Evolutionary conservation across 2,329 filamentous ascomycete genomes (phyloP), one percentile per base, ranked within the genome.

Genomic region (Metarhizium album): DNA sequence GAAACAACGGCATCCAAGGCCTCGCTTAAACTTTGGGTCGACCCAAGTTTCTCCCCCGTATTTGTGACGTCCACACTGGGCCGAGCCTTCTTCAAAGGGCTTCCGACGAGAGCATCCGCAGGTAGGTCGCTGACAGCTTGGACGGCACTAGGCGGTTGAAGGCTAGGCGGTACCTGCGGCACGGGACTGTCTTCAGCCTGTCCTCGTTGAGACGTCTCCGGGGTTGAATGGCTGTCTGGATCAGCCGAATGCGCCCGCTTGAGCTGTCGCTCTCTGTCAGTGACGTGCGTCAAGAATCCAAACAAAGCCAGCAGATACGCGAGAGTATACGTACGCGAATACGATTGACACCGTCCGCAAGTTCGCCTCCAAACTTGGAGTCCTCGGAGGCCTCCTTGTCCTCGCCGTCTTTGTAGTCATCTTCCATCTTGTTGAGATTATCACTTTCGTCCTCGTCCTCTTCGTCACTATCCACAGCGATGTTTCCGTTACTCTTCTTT

Each of bases 171-270:
- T 20, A 45, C 52, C 42, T 48, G 58, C 18, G 53, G 45, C 9
- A 46, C 65, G 61, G 54, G 72, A 68, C 33, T 73, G 67, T 51
- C 76, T 72, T 52, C 78, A 72, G 46, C 72, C 68, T 52, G 70
- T 63, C 46, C 69, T 64, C 40, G 69, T 62, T 55, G 62, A 55
- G 56, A 65, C 62, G 62, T 57, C 42, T 65, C 62, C 4, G 65
- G 60, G 1, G 66, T 65, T 23, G 61, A 60, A 37, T 60, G 59
- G 60, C 73, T 74, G 20, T 85, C 72, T 11, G 82, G 83, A 47
- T 90, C 87, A 38, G 78, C 79, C 9, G 87, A 90, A 64, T 89
- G 86, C 56, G 86, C 84, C 56, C 87, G 79, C 74, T 91, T 91
- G 55, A 91, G 80, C 87, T 90, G 60, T 60, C 46, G 27, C 20